phyloP scores from a whole-genome alignment of 176 grass and related monocot species.

The Carex parvula region DNA sequence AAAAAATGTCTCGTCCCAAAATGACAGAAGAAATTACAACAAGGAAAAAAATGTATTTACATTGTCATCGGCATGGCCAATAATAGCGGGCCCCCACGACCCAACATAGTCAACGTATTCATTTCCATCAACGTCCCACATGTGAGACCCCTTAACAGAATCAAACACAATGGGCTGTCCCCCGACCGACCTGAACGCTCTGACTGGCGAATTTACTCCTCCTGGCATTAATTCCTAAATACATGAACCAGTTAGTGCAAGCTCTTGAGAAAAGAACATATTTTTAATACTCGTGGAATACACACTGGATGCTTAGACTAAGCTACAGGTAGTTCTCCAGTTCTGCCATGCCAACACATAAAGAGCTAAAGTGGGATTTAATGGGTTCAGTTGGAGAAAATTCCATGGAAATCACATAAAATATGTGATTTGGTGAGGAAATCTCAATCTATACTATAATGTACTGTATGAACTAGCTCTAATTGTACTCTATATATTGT shows the following conservation, averaged over 20 bases:
- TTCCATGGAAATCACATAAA: background rate
- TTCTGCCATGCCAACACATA: background rate
- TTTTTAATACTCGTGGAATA: background rate
- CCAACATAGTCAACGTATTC: constrained; percentile 99
- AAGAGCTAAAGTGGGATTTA: background rate
- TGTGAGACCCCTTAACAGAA: constrained; percentile 89
- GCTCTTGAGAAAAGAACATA: background rate
- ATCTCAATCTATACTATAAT: background rate
- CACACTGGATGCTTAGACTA: background rate
- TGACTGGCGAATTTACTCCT: constrained; percentile 95
- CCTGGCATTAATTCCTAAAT: constrained; percentile 93
- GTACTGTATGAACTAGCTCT: background rate
- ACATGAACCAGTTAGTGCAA: constrained; percentile 26
- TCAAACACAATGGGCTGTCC: constrained; percentile 94
- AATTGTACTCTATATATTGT: background rate
- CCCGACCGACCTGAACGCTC: constrained; percentile 97
- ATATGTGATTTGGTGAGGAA: background rate
- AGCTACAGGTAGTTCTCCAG: background rate
- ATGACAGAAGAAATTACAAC: constrained; percentile 15
- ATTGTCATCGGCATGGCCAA: constrained; percentile 90
- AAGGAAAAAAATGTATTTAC: constrained; percentile 26
- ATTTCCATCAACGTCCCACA: constrained; percentile 98
- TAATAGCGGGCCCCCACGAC: constrained; percentile 97
- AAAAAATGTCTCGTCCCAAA: background rate
- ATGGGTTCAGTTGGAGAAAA: background rate